phyloP scores from a whole-genome alignment of 73 alveolate species.

The Urostyla sp. region DNA sequence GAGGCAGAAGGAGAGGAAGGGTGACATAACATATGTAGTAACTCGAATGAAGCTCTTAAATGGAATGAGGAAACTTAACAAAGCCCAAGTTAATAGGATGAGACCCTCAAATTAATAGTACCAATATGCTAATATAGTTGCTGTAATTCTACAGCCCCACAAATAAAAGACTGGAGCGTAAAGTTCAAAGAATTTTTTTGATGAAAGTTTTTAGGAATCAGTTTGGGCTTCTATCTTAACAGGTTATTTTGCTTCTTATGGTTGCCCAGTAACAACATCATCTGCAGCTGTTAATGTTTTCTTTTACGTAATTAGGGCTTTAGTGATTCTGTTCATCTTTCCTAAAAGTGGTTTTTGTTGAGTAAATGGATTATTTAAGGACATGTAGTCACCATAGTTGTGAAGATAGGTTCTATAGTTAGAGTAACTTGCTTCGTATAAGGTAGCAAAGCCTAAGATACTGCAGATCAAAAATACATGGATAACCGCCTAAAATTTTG shows the following conservation, averaged over 20 bases:
- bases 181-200: not conserved
- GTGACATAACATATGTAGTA: constrained; percentile 9
- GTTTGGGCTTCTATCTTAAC: not conserved
- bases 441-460: constrained; percentile 16
- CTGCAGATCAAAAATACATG: constrained; percentile 23
- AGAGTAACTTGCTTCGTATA: not conserved
- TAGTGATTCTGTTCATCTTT: too few species aligned
- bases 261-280: not conserved
- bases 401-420: not conserved
- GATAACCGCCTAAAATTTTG: constrained; percentile 2
- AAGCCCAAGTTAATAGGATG: constrained; percentile 33
- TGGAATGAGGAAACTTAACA: constrained; percentile 18
- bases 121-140: constrained; percentile 12
- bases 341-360: too few species aligned
- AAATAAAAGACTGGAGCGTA: constrained; percentile 4
- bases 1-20: constrained; percentile 14
- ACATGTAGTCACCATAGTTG: too few species aligned
- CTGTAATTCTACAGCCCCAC: constrained; percentile 23
- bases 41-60: not conserved
- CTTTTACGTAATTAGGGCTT: too few species aligned
- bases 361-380: too few species aligned
- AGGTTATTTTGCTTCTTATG: not conserved
- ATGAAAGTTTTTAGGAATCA: constrained; percentile 3
- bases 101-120: constrained; percentile 25
- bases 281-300: not conserved